Conservation (phyloP, 2,329 filamentous ascomycete genomes). For the Calonectria naviculata region DNA sequence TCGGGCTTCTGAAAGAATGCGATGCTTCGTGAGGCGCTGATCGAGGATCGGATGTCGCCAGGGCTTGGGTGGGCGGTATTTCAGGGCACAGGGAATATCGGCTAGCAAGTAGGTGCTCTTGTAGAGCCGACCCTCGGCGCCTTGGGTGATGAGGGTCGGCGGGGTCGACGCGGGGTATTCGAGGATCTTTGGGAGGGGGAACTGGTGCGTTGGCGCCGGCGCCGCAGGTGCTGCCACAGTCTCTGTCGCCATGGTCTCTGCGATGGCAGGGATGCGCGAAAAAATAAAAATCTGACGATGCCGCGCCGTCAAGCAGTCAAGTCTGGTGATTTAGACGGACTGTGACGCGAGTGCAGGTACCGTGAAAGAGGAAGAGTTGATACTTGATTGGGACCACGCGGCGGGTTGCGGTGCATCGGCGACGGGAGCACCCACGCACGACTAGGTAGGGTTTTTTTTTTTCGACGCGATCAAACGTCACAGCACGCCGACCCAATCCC, state of each 20-base stretch:
- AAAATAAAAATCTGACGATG: neutral
- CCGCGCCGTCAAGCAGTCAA: conserved; percentile 16
- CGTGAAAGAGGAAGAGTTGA: conserved; percentile 26
- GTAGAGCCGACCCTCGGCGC: conserved; percentile 96
- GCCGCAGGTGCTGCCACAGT: conserved; percentile 26
- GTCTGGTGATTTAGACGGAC: conserved; percentile 30
- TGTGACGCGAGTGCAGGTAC: conserved; percentile 39
- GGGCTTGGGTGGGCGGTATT: conserved; percentile 90
- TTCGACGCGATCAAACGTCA: neutral
- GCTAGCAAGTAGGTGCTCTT: conserved; percentile 82
- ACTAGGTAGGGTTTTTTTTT: neutral
- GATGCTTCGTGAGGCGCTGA: conserved; percentile 84
- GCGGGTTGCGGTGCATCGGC: conserved; percentile 27
- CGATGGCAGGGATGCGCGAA: neutral
- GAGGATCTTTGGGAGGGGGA: conserved; percentile 73
- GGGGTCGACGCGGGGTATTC: conserved; percentile 67
- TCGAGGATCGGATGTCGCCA: conserved; percentile 95
- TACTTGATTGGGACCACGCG: conserved; percentile 34
- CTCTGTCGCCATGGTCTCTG: conserved; percentile 27
- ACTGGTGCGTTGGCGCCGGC: conserved; percentile 40
- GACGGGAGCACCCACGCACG: conserved; percentile 1
- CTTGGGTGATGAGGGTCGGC: conserved; percentile 84
- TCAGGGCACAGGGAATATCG: conserved; percentile 79
- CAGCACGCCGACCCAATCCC: conserved; percentile 1
- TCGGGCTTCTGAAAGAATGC: conserved; percentile 89